Base-by-base conservation (phyloP, 2,329 filamentous ascomycete species). In the Elsinoe necatrix region DNA sequence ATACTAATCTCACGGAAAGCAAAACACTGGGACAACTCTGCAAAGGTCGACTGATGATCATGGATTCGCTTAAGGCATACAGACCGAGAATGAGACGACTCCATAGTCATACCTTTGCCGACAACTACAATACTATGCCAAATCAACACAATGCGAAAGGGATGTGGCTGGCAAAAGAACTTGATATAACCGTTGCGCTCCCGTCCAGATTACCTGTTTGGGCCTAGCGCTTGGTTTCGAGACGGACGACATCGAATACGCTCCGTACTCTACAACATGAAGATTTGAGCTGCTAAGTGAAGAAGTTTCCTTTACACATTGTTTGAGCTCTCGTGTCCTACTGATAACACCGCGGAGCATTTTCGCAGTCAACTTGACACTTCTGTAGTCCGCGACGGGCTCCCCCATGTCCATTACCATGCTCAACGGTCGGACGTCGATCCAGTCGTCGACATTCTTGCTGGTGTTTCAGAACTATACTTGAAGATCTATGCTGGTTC, bases 161-260 rank as follows among this genome's bases (percentile, higher is more conserved):
- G 25, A 14, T 50, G 45, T 50, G 45, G 45, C 45, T 50, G 45
- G 45, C 41, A 45, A 25, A 47, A 50, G 45, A 18, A 16, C 20
- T 31, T 50, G 45, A 50, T 50, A 50, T 31, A 31, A 50, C 45
- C 45, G 45, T 50, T 50, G 45, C 25, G 25, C 27, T 50, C 23
- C 45, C 45, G 45, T 34, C 7, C 25, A 31, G 11, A 34, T 50
- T 50, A 20, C 45, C 45, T 9, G 3, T 50, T 50, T 34, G 12
- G 45, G 45, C 12, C 16, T 50, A 50, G 45, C 45, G 45, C 34
- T 25, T 20, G 25, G 16, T 7, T 21, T 20, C 12, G 14, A 50
- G n/a, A 45, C 25, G 41, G 20, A n/a, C 45, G 45, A 31, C 27
- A 16, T 50, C n/a, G 25, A 34, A 23, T 20, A 21, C 27, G 8